A percentile compares a stretch with the other conserved stretches of the same genome.
Conservation (phyloP, 2,329 filamentous ascomycete species). For the Fusarium udum region DNA sequence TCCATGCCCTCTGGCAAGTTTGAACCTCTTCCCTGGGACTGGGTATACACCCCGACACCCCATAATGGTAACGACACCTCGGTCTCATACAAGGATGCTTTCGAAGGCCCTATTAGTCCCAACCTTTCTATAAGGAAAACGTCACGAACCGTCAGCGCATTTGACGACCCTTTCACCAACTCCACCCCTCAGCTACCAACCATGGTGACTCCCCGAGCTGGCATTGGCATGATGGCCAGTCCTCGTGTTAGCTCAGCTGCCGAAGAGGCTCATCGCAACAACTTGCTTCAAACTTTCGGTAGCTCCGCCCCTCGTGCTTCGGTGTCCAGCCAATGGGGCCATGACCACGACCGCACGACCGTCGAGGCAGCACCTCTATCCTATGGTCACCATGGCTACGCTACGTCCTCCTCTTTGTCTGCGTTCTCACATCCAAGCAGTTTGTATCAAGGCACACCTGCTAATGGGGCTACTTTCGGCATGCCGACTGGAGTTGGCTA, state of each 20-base stretch:
- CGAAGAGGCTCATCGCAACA: constrained; percentile 48
- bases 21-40: constrained; percentile 60
- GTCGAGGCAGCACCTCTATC: constrained; percentile 29
- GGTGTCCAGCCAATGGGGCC: constrained; percentile 46
- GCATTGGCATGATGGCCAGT: constrained; percentile 31
- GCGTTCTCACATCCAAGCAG: constrained; percentile 62
- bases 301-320: constrained; percentile 44
- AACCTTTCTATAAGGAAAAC: constrained; percentile 35
- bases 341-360: constrained; percentile 33
- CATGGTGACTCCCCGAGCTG: constrained; percentile 10
- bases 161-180: constrained; percentile 49
- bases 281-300: constrained; percentile 49
- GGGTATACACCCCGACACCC: constrained; percentile 54
- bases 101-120: constrained; percentile 40
- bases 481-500: constrained; percentile 20
- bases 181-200: constrained; percentile 36
- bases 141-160: constrained; percentile 10
- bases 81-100: constrained; percentile 40
- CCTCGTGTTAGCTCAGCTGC: constrained; percentile 31
- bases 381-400: constrained; percentile 32
- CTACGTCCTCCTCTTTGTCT: constrained; percentile 45
- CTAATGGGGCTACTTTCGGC: constrained; percentile 36
- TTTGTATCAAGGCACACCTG: constrained; percentile 59
- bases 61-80: constrained; percentile 35
- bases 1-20: constrained; percentile 47